These are phyloP conservation scores for Penicillium chermesinum DNA, from an alignment of 495 filamentous ascomycete species.

Conservation along the genomic window DNA sequence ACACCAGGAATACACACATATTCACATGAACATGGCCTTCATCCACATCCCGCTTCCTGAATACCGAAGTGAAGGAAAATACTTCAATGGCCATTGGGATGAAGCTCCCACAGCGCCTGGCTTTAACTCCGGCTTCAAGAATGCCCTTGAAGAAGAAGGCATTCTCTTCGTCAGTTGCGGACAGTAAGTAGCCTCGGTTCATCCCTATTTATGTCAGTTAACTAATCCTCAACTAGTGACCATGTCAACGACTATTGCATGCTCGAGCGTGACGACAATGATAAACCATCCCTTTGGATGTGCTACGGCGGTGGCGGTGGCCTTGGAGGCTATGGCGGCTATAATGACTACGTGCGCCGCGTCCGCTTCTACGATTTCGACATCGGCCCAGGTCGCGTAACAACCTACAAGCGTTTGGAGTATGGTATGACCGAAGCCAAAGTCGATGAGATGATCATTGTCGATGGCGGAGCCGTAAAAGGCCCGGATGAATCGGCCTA, in stretches of 20 bases:
- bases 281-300: constrained; percentile 85
- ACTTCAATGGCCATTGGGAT: constrained; percentile 58
- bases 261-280: constrained; percentile 43
- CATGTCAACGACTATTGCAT: constrained; percentile 96
- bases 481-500: constrained; percentile 18
- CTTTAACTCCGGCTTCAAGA: constrained; percentile 83
- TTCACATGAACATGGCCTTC: constrained; percentile 94
- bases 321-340: constrained; percentile 92
- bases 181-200: constrained; percentile 55
- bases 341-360: constrained; percentile 74
- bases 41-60: constrained; percentile 96
- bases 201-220: constrained; percentile 4
- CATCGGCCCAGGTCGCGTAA: constrained; percentile 76
- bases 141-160: constrained; percentile 78
- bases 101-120: constrained; percentile 79
- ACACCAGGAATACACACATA: constrained; percentile 77
- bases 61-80: constrained; percentile 53
- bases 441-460: constrained; percentile 82
- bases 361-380: constrained; percentile 90
- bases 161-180: constrained; percentile 84
- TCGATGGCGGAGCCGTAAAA: constrained; percentile 67
- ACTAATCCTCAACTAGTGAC: constrained; percentile 49
- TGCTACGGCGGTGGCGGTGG: constrained; percentile 88
- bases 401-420: constrained; percentile 90
- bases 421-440: constrained; percentile 65